Percentiles rank a stretch among this genome's conserved stretches.
Evolutionary conservation across 2,329 filamentous ascomycete species (phyloP).

Genomic region (Calonectria henricotiae): DNA sequence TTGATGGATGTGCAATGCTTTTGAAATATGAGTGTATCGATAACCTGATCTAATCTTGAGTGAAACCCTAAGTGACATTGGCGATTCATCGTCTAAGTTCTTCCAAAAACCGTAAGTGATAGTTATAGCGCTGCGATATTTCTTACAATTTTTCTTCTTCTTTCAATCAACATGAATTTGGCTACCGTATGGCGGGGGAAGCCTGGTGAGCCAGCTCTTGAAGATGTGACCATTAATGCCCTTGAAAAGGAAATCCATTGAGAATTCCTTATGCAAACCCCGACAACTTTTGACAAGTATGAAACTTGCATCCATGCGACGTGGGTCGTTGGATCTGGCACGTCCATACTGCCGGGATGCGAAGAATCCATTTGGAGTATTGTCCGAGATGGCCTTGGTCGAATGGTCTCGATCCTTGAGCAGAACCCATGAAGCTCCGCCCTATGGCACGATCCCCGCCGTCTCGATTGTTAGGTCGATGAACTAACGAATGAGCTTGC

Average conservation of each 20-base stretch:
- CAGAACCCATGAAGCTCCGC: constrained; percentile 45
- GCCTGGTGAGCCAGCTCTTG: constrained; percentile 9
- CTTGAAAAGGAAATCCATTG: constrained; percentile 36
- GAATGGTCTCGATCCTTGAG: constrained; percentile 52
- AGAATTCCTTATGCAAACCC: constrained; percentile 34
- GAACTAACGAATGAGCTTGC: constrained; percentile 48
- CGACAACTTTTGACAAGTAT: constrained; percentile 45
- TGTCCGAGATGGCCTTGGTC: constrained; percentile 42
- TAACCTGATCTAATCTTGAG: constrained; percentile 16
- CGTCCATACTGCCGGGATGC: constrained; percentile 51
- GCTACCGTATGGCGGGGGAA: constrained; percentile 28
- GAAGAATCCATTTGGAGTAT: constrained; percentile 43
- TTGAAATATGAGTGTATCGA: constrained; percentile 5
- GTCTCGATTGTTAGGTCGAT: constrained; percentile 40
- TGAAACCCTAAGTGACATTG: constrained; percentile 13
- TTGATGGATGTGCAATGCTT: neutral
- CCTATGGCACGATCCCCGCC: constrained; percentile 53
- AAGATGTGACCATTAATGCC: constrained; percentile 22
- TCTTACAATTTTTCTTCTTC: neutral
- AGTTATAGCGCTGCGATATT: neutral
- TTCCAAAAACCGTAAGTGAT: neutral
- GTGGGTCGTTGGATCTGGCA: constrained; percentile 48
- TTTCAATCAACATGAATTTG: constrained; percentile 28
- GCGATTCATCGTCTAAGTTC: neutral
- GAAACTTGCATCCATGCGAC: constrained; percentile 41